phyloP scores from a whole-genome alignment of 306 rosid species.

The Quercus wislizeni region DNA sequence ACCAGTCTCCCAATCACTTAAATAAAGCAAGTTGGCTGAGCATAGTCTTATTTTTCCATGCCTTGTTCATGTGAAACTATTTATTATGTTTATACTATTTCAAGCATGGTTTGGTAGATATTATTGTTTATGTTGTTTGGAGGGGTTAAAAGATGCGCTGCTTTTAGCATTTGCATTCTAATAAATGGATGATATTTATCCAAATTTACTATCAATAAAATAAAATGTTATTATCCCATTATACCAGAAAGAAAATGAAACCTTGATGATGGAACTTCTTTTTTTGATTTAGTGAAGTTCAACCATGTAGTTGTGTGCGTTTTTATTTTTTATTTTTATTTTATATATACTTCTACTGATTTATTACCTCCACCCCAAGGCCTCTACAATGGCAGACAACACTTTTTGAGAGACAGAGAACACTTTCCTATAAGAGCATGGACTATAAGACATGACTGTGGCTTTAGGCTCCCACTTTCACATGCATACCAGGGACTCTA shows the following conservation, averaged over 20 bases:
- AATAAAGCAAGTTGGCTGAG: neutral
- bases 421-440: no score
- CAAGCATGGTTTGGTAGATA: neutral
- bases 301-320: no score
- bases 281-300: no score
- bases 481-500: neutral
- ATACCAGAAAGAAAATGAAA: neutral
- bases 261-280: neutral
- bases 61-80: neutral
- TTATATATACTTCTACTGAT: no score
- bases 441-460: neutral
- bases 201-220: neutral
- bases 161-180: no score
- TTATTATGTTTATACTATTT: constrained; percentile 4
- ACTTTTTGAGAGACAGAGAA: no score
- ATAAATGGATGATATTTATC: no score
- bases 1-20: neutral
- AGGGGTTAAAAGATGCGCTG: neutral
- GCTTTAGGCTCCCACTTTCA: neutral
- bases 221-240: neutral
- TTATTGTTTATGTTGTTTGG: constrained; percentile 3
- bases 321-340: no score
- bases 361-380: no score
- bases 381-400: no score
- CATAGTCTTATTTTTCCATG: neutral